These are phyloP conservation scores for Penicillium lividum DNA, from an alignment of 495 filamentous ascomycete species.

Conservation along the genomic window DNA sequence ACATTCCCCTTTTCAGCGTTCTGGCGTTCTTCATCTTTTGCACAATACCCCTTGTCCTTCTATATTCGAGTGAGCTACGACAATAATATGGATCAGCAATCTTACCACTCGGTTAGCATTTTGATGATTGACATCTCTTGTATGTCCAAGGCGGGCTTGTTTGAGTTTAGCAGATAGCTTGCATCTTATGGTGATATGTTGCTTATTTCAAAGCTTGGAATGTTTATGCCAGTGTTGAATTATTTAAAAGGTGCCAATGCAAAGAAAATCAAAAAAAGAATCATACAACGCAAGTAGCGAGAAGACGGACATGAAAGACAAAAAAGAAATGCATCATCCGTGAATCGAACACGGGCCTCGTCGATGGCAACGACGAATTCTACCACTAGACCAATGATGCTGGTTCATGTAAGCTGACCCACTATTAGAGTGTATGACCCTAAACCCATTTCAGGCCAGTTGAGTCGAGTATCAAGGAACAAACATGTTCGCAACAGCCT, in stretches of 20 bases:
- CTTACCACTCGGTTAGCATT: background rate
- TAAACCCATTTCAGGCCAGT: no score
- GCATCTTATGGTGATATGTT: background rate
- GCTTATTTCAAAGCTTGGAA: background rate
- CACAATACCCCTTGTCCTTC: constrained; percentile 42
- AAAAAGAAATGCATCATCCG: constrained; percentile 48
- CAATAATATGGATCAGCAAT: background rate
- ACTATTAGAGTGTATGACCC: background rate
- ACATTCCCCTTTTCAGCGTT: constrained; percentile 16
- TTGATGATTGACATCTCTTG: background rate
- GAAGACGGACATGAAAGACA: background rate
- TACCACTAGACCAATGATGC: constrained; percentile 62
- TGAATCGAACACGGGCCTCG: constrained; percentile 61
- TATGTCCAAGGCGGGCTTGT: background rate
- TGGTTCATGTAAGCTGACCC: constrained; percentile 13
- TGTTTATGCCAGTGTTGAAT: background rate
- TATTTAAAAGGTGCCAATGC: background rate
- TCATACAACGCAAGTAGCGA: constrained; percentile 6
- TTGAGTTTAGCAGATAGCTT: background rate
- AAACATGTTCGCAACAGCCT: no score
- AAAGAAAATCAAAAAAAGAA: constrained; percentile 7
- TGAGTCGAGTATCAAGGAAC: no score
- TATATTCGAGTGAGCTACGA: constrained; percentile 2
- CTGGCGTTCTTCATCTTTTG: constrained; percentile 26
- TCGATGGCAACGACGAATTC: constrained; percentile 63